Base-by-base conservation (phyloP, 805 yeast genomes). In the Pichia ethanolica region DNA sequence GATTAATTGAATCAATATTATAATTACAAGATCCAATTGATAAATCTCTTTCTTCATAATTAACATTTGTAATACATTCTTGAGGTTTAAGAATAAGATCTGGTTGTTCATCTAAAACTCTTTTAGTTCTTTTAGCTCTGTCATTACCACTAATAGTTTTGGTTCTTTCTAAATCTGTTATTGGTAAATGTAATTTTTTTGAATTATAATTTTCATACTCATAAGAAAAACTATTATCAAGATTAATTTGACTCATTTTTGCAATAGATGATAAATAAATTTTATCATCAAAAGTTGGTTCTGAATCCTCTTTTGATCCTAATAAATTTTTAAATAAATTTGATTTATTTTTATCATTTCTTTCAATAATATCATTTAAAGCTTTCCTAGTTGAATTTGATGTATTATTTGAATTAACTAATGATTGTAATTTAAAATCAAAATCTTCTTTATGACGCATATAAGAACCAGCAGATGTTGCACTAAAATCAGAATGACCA, bases 381-480 rank as follows among this genome's bases (percentile, higher is more conserved):
- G 72, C 49, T 5, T 60, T 66, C 35, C 58, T 52, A 45, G 61
- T 58, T 26, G 59, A 59, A 33, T 53, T 40, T 35, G 42, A 32
- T 14, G 48, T 33, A 36, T 28, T 27, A 12, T 27, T 34, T 34
- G 53, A 52, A 36, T 50, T 55, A 38, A 53, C 45, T 47, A 55
- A 43, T 30, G 53, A 58, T 32, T 52, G 52, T 33, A 60, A 38
- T 43, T 50, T 53, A 1, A 39, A 13, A 7, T 49, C 52, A 34
- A 32, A 46, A 33, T 49, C 52, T 50, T 62, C 69, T 63, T 61
- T 83, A 62, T 88, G 95, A 59, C 95, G 76, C 42, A 82, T 81
- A 51, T 81, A 81, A 33, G 95, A 86, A 0, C 95, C 95, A 1
- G 96, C 95, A 54, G 93, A 83, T 0, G 96, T 86, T 5, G 96